Conservation (phyloP, 2,329 filamentous ascomycete species). For the Aspergillus glaucus region DNA sequence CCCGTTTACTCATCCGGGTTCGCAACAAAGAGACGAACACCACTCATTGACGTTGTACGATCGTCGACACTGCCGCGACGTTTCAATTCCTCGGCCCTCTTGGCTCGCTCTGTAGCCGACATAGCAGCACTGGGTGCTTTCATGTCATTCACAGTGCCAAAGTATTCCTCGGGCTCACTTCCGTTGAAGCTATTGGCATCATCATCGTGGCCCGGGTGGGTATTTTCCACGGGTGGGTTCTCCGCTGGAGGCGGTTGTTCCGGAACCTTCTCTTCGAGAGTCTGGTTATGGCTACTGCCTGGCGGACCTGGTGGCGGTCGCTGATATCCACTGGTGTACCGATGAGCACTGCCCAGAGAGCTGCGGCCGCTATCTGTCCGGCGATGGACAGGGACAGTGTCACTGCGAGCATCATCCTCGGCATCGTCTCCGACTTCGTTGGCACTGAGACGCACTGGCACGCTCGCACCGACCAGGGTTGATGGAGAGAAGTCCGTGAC, state of each 20-base stretch:
- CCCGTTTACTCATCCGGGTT: slow-evolving; percentile 33
- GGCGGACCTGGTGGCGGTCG: slow-evolving; percentile 35
- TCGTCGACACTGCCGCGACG: slow-evolving; percentile 45
- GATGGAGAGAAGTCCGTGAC: slow-evolving; percentile 73
- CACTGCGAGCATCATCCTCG: slow-evolving; percentile 56
- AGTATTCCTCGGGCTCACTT: slow-evolving; percentile 45
- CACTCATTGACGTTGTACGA: slow-evolving; percentile 42
- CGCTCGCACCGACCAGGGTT: slow-evolving; percentile 69
- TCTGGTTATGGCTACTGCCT: slow-evolving; percentile 46
- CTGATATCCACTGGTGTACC: slow-evolving; percentile 41
- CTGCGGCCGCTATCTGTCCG: slow-evolving; percentile 55
- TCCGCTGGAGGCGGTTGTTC: slow-evolving; percentile 32
- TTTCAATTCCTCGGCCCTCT: slow-evolving; percentile 39
- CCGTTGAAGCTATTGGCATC: slow-evolving; percentile 26
- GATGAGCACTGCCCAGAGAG: slow-evolving; percentile 45
- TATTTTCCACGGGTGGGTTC: slow-evolving; percentile 19
- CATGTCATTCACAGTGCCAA: slow-evolving; percentile 50
- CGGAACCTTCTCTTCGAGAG: slow-evolving; percentile 41
- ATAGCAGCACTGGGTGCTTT: slow-evolving; percentile 37
- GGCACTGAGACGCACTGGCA: slow-evolving; percentile 87
- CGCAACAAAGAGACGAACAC: slow-evolving; percentile 42
- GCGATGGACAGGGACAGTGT: slow-evolving; percentile 40
- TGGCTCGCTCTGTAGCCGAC: slow-evolving; percentile 32
- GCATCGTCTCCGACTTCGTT: slow-evolving; percentile 88
- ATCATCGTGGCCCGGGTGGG: slow-evolving; percentile 20